Percentiles rank a stretch among this genome's conserved stretches.
phyloP scores from a whole-genome alignment of 1,139 yeast species.

The Taphrina deformans region DNA sequence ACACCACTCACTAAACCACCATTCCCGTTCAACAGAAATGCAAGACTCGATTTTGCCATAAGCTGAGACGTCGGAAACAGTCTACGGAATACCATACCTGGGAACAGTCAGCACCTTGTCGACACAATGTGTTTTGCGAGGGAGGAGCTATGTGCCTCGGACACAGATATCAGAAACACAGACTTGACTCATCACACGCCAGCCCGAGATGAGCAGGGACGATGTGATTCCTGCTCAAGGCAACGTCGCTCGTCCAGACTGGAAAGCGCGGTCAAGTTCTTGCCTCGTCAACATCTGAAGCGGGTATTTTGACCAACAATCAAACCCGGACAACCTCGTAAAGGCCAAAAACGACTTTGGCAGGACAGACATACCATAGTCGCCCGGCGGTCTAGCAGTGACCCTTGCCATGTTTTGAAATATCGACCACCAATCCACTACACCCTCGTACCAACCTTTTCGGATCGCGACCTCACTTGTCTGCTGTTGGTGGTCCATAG shows the following conservation, averaged over 20 bases:
- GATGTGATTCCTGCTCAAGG: neutral
- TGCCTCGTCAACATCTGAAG: slow-evolving; percentile 7
- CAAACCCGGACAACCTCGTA: slow-evolving; percentile 14
- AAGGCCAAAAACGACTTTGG: slow-evolving; percentile 5
- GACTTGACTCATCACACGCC: too few species aligned
- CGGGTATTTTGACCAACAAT: slow-evolving; percentile 6
- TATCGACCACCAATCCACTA: slow-evolving; percentile 14
- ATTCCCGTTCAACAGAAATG: neutral
- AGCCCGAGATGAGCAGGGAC: too few species aligned
- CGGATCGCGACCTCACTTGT: neutral
- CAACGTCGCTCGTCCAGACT: slow-evolving; percentile 2
- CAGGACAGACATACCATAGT: slow-evolving; percentile 13
- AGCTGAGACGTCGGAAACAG: neutral
- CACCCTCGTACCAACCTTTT: slow-evolving; percentile 14
- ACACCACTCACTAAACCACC: neutral
- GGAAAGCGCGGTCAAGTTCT: slow-evolving; percentile 1
- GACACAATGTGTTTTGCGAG: neutral
- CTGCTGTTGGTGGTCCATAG: neutral
- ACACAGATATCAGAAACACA: too few species aligned
- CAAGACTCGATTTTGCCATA: neutral
- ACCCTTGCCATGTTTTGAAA: neutral
- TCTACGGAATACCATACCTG: neutral
- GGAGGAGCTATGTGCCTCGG: neutral
- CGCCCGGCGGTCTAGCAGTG: slow-evolving; percentile 8
- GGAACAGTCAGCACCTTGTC: neutral